phyloP scores from a whole-genome alignment of 805 yeast genomes.

The Starmerella sirachaensis region DNA sequence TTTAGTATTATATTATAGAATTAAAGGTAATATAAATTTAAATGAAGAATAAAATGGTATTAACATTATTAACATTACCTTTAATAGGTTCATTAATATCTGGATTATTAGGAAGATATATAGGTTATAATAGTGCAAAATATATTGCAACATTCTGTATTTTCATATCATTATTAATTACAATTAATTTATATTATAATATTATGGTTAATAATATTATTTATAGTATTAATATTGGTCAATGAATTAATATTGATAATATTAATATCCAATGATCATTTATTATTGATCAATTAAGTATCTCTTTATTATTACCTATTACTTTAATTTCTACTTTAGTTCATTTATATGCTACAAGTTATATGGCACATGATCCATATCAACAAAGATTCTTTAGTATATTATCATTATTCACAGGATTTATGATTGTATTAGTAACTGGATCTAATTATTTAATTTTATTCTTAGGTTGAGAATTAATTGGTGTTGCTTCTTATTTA shows the following conservation, averaged over 20 bases:
- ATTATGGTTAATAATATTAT: background rate
- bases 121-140: background rate
- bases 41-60: background rate
- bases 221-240: background rate
- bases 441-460: slow-evolving; percentile 1
- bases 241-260: background rate
- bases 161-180: background rate
- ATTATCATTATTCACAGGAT: background rate
- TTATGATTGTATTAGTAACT: background rate
- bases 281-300: background rate
- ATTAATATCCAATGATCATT: background rate
- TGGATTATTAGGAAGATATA: background rate
- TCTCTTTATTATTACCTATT: background rate
- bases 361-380: slow-evolving; percentile 1
- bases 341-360: background rate
- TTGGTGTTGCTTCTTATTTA: background rate
- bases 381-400: slow-evolving; percentile 1
- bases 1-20: background rate
- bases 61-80: background rate
- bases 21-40: background rate
- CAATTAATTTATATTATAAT: background rate
- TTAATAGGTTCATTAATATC: background rate
- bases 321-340: background rate
- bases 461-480: slow-evolving; percentile 1
- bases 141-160: background rate